These are phyloP conservation scores for Lepiota venenata DNA, from an alignment of 768 basidiomycete genomes.

Conservation along the genomic window DNA sequence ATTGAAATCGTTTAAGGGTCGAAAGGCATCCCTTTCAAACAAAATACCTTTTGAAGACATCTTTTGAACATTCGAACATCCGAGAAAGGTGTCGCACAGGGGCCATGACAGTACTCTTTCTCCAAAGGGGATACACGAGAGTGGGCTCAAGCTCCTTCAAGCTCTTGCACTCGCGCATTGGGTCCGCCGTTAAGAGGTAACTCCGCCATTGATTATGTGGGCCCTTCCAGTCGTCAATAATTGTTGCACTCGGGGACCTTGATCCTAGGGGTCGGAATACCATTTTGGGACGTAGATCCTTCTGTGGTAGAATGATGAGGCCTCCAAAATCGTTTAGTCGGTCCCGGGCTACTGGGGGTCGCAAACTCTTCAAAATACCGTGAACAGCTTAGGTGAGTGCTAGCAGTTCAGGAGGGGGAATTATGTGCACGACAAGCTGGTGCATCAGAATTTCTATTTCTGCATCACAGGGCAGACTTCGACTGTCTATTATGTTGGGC, in stretches of 20 bases:
- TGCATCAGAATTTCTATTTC: no score
- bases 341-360: background rate
- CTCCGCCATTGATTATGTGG: slow-evolving; percentile 3
- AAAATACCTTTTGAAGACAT: background rate
- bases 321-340: background rate
- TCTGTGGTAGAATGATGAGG: background rate
- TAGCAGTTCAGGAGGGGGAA: no score
- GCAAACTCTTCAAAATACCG: background rate
- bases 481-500: no score
- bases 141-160: background rate
- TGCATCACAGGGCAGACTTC: no score
- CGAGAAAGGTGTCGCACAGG: background rate
- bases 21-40: background rate
- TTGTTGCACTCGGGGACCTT: background rate
- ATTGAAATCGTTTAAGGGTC: background rate
- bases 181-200: slow-evolving; percentile 5
- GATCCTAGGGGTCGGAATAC: background rate
- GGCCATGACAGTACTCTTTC: background rate
- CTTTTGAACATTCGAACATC: background rate
- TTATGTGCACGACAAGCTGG: no score
- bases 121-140: background rate
- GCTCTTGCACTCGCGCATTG: background rate
- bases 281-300: background rate
- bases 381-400: no score
- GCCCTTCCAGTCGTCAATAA: background rate